phyloP scores from a whole-genome alignment of 1,284 basidiomycete species.

The Ganoderma leucocontextum region DNA sequence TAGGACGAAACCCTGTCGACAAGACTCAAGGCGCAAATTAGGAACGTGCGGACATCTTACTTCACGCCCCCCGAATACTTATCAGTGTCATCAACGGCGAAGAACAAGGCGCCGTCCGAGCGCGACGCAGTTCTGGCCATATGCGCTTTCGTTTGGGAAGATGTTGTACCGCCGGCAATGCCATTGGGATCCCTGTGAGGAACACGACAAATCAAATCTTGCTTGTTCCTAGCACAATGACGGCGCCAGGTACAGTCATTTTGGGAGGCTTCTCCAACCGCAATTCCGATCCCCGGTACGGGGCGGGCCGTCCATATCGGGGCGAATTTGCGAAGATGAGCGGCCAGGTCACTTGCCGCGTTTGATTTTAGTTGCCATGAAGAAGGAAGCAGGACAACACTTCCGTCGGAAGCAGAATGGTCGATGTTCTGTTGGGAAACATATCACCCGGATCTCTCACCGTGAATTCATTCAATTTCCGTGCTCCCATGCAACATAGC shows the following conservation, averaged over 20 bases:
- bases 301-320: slow-evolving; percentile 21
- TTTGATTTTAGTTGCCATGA: slow-evolving; percentile 28
- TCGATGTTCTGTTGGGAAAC: slow-evolving; percentile 19
- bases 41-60: neutral
- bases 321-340: slow-evolving; percentile 6
- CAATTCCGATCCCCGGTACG: neutral
- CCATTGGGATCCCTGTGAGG: neutral
- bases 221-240: slow-evolving; percentile 10
- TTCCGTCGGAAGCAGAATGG: neutral
- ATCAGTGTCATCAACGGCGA: neutral
- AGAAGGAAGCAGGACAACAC: slow-evolving; percentile 27
- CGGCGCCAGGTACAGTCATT: neutral
- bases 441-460: slow-evolving; percentile 14
- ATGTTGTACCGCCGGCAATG: neutral
- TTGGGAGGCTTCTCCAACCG: neutral
- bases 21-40: neutral
- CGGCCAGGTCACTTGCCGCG: slow-evolving; percentile 10
- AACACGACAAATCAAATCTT: neutral
- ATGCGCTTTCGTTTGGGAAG: neutral
- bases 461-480: slow-evolving; percentile 8
- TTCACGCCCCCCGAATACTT: neutral
- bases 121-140: neutral
- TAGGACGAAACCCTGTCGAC: neutral
- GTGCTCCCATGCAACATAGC: slow-evolving; percentile 22
- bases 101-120: neutral